These are phyloP conservation scores for Mycosphaerelloides madeirae DNA, from an alignment of 2,329 filamentous ascomycete genomes.

Conservation along the genomic window DNA sequence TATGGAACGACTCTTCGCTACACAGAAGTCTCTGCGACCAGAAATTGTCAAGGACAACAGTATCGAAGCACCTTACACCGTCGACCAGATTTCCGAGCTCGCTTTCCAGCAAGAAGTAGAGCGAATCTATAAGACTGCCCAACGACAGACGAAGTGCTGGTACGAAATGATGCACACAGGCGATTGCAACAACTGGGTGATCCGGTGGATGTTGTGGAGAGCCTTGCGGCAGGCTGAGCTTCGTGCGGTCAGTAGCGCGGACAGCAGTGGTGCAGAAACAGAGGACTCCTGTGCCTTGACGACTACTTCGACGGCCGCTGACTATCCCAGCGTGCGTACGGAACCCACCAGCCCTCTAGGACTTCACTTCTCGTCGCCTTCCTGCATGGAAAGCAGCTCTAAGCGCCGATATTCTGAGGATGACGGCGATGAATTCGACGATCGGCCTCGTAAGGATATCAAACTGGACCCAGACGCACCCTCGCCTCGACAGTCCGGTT, in stretches of 20 bases:
- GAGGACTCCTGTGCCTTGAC: conserved; percentile 11
- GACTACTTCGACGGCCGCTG: conserved; percentile 9
- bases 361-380: too few relatives aligned
- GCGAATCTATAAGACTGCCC: conserved; percentile 15
- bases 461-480: conserved; percentile 3
- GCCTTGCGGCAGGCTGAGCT: conserved; percentile 11
- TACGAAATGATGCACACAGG: conserved; percentile 15
- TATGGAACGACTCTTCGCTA: conserved; percentile 18
- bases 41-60: conserved; percentile 11
- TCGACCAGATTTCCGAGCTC: conserved; percentile 17
- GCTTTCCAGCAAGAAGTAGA: conserved; percentile 17
- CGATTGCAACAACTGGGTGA: conserved; percentile 19
- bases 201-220: conserved; percentile 22
- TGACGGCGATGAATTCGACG: conserved; percentile 15
- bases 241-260: conserved; percentile 2
- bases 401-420: background rate
- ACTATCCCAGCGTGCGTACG: conserved; percentile 7
- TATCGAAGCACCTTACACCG: conserved; percentile 14
- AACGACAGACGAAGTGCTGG: conserved; percentile 14
- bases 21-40: conserved; percentile 12
- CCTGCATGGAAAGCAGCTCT: too few relatives aligned
- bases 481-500: conserved; percentile 2
- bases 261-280: conserved; percentile 14
- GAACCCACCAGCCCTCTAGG: conserved; percentile 1
- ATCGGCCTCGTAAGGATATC: background rate